These are phyloP conservation scores for Amborella trichopoda DNA, from an alignment of 164 flowering plant genomes.

Conservation along the genomic window DNA sequence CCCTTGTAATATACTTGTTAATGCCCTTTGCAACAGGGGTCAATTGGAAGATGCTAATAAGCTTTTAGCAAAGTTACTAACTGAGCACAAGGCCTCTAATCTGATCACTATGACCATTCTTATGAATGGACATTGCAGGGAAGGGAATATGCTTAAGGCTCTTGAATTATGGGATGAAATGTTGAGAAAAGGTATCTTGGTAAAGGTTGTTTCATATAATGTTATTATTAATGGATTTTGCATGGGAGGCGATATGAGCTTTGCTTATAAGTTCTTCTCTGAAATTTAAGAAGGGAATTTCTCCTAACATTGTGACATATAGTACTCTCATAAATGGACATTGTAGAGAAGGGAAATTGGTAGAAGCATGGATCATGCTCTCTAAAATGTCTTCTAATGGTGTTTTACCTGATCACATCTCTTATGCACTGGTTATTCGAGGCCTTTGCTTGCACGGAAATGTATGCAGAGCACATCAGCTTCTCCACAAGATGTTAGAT, in stretches of 20 bases:
- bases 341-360: constrained; percentile 40
- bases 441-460: constrained; percentile 46
- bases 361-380: constrained; percentile 41
- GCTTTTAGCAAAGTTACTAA: constrained; percentile 37
- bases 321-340: constrained; percentile 49
- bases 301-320: constrained; percentile 52
- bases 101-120: constrained; percentile 57
- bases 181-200: constrained; percentile 12
- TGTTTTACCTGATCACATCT: constrained; percentile 50
- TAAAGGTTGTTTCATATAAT: constrained; percentile 56
- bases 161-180: constrained; percentile 35
- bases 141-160: constrained; percentile 34
- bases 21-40: constrained; percentile 57
- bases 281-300: constrained; percentile 49
- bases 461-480: constrained; percentile 27
- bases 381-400: constrained; percentile 36
- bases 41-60: constrained; percentile 34
- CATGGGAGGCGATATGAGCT: constrained; percentile 15
- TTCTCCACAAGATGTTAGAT: constrained; percentile 37
- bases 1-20: constrained; percentile 56
- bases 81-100: constrained; percentile 22
- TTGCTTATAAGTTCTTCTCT: constrained; percentile 28
- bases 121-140: constrained; percentile 45
- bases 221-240: constrained; percentile 53
- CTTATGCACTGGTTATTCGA: constrained; percentile 48